Evolutionary conservation across 495 filamentous ascomycete species (phyloP).

Genomic region (Ascodesmis nigricans): DNA sequence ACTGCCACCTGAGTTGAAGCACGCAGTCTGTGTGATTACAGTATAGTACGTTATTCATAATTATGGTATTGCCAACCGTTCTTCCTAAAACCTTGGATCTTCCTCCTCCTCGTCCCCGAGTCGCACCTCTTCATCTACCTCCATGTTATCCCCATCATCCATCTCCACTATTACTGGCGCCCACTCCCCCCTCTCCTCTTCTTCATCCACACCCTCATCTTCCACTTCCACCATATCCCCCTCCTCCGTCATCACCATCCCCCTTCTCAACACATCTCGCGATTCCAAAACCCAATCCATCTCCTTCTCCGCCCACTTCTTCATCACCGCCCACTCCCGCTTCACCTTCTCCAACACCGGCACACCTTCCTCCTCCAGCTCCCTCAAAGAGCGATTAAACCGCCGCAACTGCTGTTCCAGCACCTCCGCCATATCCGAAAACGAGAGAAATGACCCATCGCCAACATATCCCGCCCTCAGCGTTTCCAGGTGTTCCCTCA

Average conservation of each 20-base stretch:
- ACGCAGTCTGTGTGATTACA: no score
- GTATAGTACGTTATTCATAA: no score
- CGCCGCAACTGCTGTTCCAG: constrained; percentile 32
- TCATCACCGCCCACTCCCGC: constrained; percentile 31
- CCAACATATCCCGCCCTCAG: constrained; percentile 42
- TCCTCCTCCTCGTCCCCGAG: constrained; percentile 3
- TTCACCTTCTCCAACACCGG: constrained; percentile 6
- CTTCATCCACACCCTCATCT: constrained; percentile 47
- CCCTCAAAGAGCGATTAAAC: constrained; percentile 29
- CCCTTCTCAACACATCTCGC: constrained; percentile 34
- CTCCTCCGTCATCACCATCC: constrained; percentile 50
- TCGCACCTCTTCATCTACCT: constrained; percentile 5
- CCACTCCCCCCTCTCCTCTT: constrained; percentile 73
- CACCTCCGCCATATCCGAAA: constrained; percentile 33
- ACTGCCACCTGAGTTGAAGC: no score
- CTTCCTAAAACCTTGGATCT: constrained; percentile 4
- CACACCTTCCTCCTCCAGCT: constrained; percentile 22
- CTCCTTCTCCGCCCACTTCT: constrained; percentile 32
- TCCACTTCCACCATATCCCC: constrained; percentile 64
- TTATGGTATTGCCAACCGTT: no score
- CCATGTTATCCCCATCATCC: constrained; percentile 23
- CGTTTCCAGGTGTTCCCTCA: constrained; percentile 50
- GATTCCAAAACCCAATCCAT: constrained; percentile 43
- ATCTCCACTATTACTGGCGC: constrained; percentile 63
- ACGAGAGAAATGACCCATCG: constrained; percentile 30